phyloP scores from a whole-genome alignment of 257 asterid species.

The Forsythia viridissima region DNA sequence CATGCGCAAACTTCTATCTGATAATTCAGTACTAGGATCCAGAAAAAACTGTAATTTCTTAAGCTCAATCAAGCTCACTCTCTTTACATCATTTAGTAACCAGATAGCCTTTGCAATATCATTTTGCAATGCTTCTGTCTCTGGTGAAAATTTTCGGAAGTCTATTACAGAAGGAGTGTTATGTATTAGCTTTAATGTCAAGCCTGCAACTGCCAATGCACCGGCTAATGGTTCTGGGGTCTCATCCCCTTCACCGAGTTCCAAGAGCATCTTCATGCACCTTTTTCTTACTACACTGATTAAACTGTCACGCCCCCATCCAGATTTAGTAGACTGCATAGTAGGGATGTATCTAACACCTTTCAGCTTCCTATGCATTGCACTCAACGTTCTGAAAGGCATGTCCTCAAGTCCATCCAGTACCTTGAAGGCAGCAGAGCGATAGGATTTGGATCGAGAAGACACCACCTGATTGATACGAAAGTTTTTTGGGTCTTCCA shows the following conservation, averaged over 20 bases:
- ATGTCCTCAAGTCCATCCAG: slow-evolving; percentile 57
- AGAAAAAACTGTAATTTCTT: slow-evolving; percentile 42
- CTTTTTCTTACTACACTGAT: slow-evolving; percentile 32
- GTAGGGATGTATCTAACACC: slow-evolving; percentile 44
- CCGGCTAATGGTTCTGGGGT: slow-evolving; percentile 53
- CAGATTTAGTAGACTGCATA: slow-evolving; percentile 18
- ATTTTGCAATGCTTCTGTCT: slow-evolving; percentile 66
- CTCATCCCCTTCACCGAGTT: slow-evolving; percentile 43
- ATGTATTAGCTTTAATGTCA: slow-evolving; percentile 53
- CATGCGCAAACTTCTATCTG: slow-evolving; percentile 39
- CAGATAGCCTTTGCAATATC: slow-evolving; percentile 65
- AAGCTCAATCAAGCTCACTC: slow-evolving; percentile 45
- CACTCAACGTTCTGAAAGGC: slow-evolving; percentile 36
- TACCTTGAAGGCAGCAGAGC: slow-evolving; percentile 52
- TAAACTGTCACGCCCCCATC: slow-evolving; percentile 26
- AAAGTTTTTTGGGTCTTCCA: slow-evolving; percentile 48
- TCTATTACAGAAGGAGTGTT: slow-evolving; percentile 35
- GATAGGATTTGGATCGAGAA: slow-evolving; percentile 40
- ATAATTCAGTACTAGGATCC: slow-evolving; percentile 39
- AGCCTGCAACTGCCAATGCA: slow-evolving; percentile 72
- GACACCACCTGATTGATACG: slow-evolving; percentile 22
- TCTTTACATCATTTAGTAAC: slow-evolving; percentile 31
- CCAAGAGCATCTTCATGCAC: slow-evolving; percentile 49
- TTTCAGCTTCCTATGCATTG: slow-evolving; percentile 70
- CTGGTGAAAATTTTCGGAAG: slow-evolving; percentile 59